Conservation (phyloP, 352 stramenopile species). For the Globisporangium carolinianum region DNA sequence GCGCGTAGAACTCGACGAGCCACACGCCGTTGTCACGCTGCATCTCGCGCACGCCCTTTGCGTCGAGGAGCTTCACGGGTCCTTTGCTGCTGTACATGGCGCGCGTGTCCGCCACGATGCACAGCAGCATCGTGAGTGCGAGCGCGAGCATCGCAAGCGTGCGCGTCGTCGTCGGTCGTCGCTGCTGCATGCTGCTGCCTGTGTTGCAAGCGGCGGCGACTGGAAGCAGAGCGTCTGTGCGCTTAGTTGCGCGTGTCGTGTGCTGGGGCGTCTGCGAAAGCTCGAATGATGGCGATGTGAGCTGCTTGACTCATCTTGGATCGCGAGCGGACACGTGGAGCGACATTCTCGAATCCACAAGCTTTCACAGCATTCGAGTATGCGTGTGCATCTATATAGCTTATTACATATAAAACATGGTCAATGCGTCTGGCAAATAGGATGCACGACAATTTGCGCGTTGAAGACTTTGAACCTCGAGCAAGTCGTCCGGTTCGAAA, state of each 20-base stretch:
- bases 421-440: too few relatives aligned
- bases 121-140: slow-evolving; percentile 15
- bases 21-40: slow-evolving; percentile 77
- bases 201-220: too few relatives aligned
- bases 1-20: slow-evolving; percentile 95
- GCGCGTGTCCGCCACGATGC: slow-evolving; percentile 24
- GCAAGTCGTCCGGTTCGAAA: too few relatives aligned
- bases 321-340: not conserved
- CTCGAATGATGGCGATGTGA: not conserved
- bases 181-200: not conserved
- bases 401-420: too few relatives aligned
- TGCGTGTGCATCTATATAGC: too few relatives aligned
- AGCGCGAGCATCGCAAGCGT: slow-evolving; percentile 9
- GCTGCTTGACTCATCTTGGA: too few relatives aligned
- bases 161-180: slow-evolving; percentile 12
- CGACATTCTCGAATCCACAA: too few relatives aligned
- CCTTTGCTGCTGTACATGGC: slow-evolving; percentile 63
- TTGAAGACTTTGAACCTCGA: too few relatives aligned
- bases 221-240: too few relatives aligned
- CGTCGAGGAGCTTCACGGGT: slow-evolving; percentile 63
- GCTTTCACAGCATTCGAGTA: too few relatives aligned
- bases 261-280: not conserved
- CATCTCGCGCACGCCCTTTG: slow-evolving; percentile 64
- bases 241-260: not conserved
- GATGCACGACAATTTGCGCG: too few relatives aligned